phyloP scores from a whole-genome alignment of 139 green algal species.

The Raphidocelis subcapitata region DNA sequence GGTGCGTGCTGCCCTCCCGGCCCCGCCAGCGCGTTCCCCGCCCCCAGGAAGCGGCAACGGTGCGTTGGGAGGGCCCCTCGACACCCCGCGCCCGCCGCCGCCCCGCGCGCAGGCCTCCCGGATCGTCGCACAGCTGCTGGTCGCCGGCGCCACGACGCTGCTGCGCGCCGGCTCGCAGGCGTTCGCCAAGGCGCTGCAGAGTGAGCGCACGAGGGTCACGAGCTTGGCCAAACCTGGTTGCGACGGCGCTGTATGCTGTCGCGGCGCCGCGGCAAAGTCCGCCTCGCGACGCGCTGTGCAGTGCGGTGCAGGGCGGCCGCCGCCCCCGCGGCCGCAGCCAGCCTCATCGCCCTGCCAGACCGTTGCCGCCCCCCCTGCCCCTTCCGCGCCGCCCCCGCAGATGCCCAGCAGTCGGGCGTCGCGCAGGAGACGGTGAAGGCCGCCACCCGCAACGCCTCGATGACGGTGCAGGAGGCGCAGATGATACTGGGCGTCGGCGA shows the following conservation, averaged over 20 bases:
- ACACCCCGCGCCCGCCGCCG: no score
- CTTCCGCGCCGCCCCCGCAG: slow-evolving; percentile 37
- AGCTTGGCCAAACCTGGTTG: not conserved
- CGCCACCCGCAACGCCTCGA: slow-evolving; percentile 18
- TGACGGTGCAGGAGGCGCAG: slow-evolving; percentile 76
- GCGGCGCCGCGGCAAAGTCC: not conserved
- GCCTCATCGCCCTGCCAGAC: not conserved
- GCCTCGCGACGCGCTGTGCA: no score
- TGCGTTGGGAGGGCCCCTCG: no score
- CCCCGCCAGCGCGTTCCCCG: no score
- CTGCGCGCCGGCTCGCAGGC: slow-evolving; percentile 79
- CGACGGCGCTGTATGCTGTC: not conserved
- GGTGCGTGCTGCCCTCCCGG: no score
- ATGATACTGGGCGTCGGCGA: slow-evolving; percentile 72
- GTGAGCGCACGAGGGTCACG: slow-evolving; percentile 50
- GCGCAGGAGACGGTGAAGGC: slow-evolving; percentile 59
- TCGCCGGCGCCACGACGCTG: slow-evolving; percentile 80
- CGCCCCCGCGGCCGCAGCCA: not conserved
- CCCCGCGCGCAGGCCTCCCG: slow-evolving; percentile 60
- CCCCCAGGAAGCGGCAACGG: no score
- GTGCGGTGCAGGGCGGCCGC: no score
- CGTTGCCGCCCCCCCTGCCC: no score
- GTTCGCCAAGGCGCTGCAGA: slow-evolving; percentile 82
- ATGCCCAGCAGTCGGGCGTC: slow-evolving; percentile 75
- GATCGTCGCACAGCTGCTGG: slow-evolving; percentile 84